Evolutionary conservation across 805 yeast genomes (phyloP), one percentile per base, ranked within the genome.

Genomic region (Candida chilensis): DNA sequence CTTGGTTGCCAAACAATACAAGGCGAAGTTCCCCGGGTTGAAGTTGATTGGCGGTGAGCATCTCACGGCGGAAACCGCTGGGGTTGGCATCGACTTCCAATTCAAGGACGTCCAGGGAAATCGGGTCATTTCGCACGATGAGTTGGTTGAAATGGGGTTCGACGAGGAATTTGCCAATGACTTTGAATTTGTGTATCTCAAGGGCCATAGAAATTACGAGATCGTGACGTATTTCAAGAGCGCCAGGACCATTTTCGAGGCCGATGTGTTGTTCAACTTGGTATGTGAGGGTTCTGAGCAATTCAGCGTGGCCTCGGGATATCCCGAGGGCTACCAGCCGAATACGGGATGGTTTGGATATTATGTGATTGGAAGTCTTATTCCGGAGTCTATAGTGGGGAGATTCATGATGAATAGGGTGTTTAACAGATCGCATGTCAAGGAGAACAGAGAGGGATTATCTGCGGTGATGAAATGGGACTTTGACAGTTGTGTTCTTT

Each of bases 221-320:
- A 49, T 79, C 31, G 66, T 73, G 3, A 42, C 70, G 39, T 70
- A 47, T 44, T 73, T 73, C 43, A 57, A 54, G 27, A 46, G 48
- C 10, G 54, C 73, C 20, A 67, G 66, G 45, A 59, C 72, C 1
- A 42, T 78, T 13, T 57, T 70, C 36, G 74, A 67, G 40, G 86
- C 78, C 10, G 86, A 79, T 47, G 45, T 78, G 34, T 42, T 78
- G 20, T 71, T 78, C 53, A 74, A 76, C 45, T 54, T 77, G 37
- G 77, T 75, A 9, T 57, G 59, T 20, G 39, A 45, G 12, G 67
- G 63, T 9, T 39, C 48, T n/a, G 66, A 61, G 33, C 78, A 71
- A 40, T 67, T 48, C 41, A 53, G 62, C 16, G 52, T 60, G 1
- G 56, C 39, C 21, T 40, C 55, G 5, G 83, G 78, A 19, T 76